Base-by-base conservation (phyloP, 2,329 filamentous ascomycete species). In the Epicoccum sorghinum region DNA sequence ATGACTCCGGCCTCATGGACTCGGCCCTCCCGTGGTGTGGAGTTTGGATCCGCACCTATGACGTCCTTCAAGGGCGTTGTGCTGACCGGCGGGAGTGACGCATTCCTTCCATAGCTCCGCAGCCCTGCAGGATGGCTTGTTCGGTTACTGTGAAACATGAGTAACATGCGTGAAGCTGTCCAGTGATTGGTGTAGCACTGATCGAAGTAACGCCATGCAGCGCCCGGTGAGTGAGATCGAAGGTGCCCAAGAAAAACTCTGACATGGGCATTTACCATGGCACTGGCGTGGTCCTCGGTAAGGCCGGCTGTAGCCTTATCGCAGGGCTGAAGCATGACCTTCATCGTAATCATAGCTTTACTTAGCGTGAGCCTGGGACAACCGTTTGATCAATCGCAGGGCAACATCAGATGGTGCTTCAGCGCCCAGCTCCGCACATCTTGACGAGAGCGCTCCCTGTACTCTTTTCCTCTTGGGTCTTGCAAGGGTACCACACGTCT, bases 21-120 rank as follows among this genome's bases (percentile, higher is more conserved):
- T 71, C 69, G 69, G 68, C 58, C 52, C 42, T 67, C 47, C 69
- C 69, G 69, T 65, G 25, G 46, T 58, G 55, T 60, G 53, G 55
- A 61, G 48, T 47, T 43, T 43, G 27, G 48, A 45, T 25, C 52
- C 50, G 47, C 47, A 48, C 55, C 57, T 63, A 70, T 72, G 66
- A 68, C 57, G 61, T 66, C 50, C 45, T 45, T 23, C 13, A 46
- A 24, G 45, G 58, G 22, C 40, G 39, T 57, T 44, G 52, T 39
- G 42, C 53, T 61, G 56, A 66, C 61, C 61, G 58, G 64, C 50
- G 52, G 61, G 41, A 42, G 36, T 42, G 24, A 54, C 35, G 40
- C 23, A 38, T 44, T 45, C 22, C 55, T 55, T 43, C 46, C 27
- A 60, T 64, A 61, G 37, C 57, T 48, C 55, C 44, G 43, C 61